These are phyloP conservation scores for Aspergillus carlsbadensis DNA, from an alignment of 495 filamentous ascomycete genomes.

Conservation along the genomic window DNA sequence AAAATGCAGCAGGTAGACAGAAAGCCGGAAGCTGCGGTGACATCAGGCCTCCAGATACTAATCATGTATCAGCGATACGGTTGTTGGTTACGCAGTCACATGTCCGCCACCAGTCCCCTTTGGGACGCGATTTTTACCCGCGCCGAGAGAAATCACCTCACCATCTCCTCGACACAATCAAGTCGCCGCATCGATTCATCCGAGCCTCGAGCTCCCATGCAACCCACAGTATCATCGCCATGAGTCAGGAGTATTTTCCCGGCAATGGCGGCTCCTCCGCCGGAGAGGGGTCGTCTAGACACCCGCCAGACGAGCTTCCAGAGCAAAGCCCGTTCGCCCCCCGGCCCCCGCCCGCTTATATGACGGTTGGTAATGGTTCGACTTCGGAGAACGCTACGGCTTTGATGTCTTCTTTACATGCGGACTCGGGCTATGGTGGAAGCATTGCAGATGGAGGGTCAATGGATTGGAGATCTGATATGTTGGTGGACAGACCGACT, in stretches of 20 bases:
- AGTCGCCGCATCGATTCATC: neutral
- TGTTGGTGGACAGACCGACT: slow-evolving; percentile 68
- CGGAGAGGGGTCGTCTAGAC: slow-evolving; percentile 37
- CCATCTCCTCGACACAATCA: neutral
- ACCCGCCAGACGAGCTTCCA: slow-evolving; percentile 29
- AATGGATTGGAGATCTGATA: slow-evolving; percentile 54
- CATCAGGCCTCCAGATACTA: slow-evolving; percentile 27
- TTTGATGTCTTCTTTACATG: slow-evolving; percentile 68
- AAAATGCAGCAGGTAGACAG: neutral
- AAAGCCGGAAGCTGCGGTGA: slow-evolving; percentile 21
- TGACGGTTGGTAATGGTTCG: slow-evolving; percentile 83
- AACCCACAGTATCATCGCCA: slow-evolving; percentile 35
- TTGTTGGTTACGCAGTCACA: slow-evolving; percentile 15
- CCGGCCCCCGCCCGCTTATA: slow-evolving; percentile 61
- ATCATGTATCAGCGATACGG: slow-evolving; percentile 13
- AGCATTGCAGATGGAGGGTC: slow-evolving; percentile 47
- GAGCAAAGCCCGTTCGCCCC: slow-evolving; percentile 31
- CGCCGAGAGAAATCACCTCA: slow-evolving; percentile 11
- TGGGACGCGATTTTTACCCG: slow-evolving; percentile 16
- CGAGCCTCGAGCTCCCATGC: slow-evolving; percentile 14
- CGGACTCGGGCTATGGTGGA: slow-evolving; percentile 87
- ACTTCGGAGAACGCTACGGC: slow-evolving; percentile 71
- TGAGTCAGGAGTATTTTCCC: slow-evolving; percentile 73
- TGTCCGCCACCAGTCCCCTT: slow-evolving; percentile 14
- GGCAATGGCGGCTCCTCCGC: slow-evolving; percentile 42